Evolutionary conservation across 768 basidiomycete genomes (phyloP).

Genomic region (Tricholoma hemisulphureum): DNA sequence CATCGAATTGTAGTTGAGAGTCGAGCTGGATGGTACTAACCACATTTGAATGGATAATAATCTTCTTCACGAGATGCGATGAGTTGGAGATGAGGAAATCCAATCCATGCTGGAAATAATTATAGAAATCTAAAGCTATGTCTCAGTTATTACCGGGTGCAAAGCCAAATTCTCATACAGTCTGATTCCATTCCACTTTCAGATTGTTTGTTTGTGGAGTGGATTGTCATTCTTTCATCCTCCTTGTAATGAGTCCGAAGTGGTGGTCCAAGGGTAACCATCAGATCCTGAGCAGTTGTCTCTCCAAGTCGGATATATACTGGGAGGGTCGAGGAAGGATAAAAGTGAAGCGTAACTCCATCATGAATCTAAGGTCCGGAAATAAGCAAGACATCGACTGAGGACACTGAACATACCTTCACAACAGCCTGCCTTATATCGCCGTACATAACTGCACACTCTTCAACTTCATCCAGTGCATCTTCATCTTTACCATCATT

Average conservation of each 20-base stretch:
- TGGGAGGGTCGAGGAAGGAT: conserved; percentile 49
- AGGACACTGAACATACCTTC: conserved; percentile 46
- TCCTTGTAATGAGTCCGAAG: conserved; percentile 81
- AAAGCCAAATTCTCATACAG: conserved; percentile 32
- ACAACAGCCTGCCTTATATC: conserved; percentile 67
- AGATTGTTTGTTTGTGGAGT: conserved; percentile 47
- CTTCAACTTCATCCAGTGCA: conserved; percentile 69
- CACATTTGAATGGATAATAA: conserved; percentile 84
- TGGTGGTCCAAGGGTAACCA: conserved; percentile 76
- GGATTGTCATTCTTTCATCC: conserved; percentile 85
- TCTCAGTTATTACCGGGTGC: conserved; percentile 1
- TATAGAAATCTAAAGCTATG: conserved; percentile 72
- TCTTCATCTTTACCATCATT: conserved; percentile 55
- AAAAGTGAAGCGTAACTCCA: conserved; percentile 69
- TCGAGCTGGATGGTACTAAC: conserved; percentile 42
- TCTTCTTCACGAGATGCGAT: conserved; percentile 76
- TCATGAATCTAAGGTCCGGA: conserved; percentile 55
- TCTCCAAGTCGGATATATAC: conserved; percentile 65
- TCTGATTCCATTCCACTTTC: conserved; percentile 53
- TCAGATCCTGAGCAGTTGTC: conserved; percentile 82
- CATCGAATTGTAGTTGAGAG: background rate
- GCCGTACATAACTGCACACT: conserved; percentile 67
- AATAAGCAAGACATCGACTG: background rate
- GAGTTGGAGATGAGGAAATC: conserved; percentile 80
- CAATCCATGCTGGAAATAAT: conserved; percentile 89